A percentile compares a stretch with the other conserved stretches of the same genome.
Evolutionary conservation across 1,284 basidiomycete genomes (phyloP).

Genomic region (Blastosporella zonata): DNA sequence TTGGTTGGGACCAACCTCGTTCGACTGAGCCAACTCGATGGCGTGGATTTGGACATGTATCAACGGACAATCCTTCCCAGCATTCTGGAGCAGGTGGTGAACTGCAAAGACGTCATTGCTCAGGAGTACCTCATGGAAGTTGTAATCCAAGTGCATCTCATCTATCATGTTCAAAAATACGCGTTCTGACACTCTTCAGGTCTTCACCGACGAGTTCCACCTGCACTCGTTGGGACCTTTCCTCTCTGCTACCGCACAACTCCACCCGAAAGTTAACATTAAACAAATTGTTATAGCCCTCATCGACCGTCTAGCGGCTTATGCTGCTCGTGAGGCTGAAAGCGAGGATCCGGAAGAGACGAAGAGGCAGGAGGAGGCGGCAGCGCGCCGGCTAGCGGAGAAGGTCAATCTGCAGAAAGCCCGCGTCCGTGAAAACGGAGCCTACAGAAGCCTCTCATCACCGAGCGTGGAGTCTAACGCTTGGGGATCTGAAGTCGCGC

Average conservation of each 20-base stretch:
- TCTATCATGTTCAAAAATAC: neutral
- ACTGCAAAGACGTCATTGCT: slow-evolving; percentile 95
- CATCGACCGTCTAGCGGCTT: slow-evolving; percentile 92
- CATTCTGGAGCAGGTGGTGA: slow-evolving; percentile 92
- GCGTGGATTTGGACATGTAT: slow-evolving; percentile 91
- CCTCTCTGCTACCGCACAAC: slow-evolving; percentile 88
- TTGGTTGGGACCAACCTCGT: slow-evolving; percentile 96
- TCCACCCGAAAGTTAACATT: slow-evolving; percentile 95
- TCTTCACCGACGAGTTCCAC: slow-evolving; percentile 97
- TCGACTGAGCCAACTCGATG: slow-evolving; percentile 87
- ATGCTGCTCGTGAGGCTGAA: slow-evolving; percentile 91
- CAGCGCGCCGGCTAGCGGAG: slow-evolving; percentile 80
- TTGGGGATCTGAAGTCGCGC: slow-evolving; percentile 34
- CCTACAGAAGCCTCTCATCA: slow-evolving; percentile 36
- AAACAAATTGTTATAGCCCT: slow-evolving; percentile 95
- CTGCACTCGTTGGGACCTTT: slow-evolving; percentile 90
- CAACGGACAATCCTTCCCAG: slow-evolving; percentile 80
- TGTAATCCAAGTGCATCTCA: slow-evolving; percentile 77
- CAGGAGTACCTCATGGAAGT: slow-evolving; percentile 99
- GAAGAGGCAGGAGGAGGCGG: slow-evolving; percentile 86
- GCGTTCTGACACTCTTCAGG: slow-evolving; percentile 40
- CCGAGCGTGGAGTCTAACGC: slow-evolving; percentile 34
- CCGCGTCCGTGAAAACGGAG: slow-evolving; percentile 49
- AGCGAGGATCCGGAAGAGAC: slow-evolving; percentile 91
- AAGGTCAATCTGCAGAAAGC: slow-evolving; percentile 76